These are phyloP conservation scores for Cladorrhinum sp. DNA, from an alignment of 2,329 filamentous ascomycete genomes.

Conservation along the genomic window DNA sequence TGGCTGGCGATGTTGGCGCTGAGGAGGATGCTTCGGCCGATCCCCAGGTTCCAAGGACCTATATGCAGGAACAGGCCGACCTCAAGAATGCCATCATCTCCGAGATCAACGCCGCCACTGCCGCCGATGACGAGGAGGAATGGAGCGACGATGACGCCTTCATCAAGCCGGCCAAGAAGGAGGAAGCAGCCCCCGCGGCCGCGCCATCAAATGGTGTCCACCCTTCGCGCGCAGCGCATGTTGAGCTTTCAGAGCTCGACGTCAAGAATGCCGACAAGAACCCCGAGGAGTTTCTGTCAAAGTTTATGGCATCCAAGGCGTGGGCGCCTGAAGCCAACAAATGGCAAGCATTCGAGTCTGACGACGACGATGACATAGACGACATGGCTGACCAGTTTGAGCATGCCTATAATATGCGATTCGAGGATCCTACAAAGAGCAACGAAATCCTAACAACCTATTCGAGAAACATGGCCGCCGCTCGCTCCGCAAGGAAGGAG, in stretches of 20 bases:
- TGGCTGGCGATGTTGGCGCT: slow-evolving; percentile 64
- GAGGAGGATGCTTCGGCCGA: slow-evolving; percentile 43
- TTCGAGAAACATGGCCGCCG: slow-evolving; percentile 77
- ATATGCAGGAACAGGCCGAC: slow-evolving; percentile 82
- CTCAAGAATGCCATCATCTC: slow-evolving; percentile 74
- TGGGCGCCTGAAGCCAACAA: slow-evolving; percentile 72
- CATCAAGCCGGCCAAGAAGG: slow-evolving; percentile 65
- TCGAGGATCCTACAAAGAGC: slow-evolving; percentile 84
- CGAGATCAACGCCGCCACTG: slow-evolving; percentile 68
- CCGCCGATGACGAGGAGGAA: slow-evolving; percentile 43
- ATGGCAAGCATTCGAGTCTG: slow-evolving; percentile 85
- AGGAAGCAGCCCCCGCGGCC: slow-evolving; percentile 26
- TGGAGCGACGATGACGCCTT: slow-evolving; percentile 69
- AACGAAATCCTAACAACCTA: slow-evolving; percentile 88
- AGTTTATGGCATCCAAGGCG: slow-evolving; percentile 87
- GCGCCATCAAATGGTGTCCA: slow-evolving; percentile 48
- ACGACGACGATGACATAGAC: slow-evolving; percentile 79
- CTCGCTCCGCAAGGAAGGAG: slow-evolving; percentile 81
- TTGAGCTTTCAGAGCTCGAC: slow-evolving; percentile 57
- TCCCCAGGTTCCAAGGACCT: slow-evolving; percentile 59
- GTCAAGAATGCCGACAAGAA: slow-evolving; percentile 78
- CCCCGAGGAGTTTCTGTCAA: slow-evolving; percentile 84
- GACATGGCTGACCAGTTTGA: slow-evolving; percentile 82
- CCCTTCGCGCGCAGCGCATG: slow-evolving; percentile 48
- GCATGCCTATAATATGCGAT: slow-evolving; percentile 90